Evolutionary conservation across 257 asterid species (phyloP).

Genomic region (Lantana camara): DNA sequence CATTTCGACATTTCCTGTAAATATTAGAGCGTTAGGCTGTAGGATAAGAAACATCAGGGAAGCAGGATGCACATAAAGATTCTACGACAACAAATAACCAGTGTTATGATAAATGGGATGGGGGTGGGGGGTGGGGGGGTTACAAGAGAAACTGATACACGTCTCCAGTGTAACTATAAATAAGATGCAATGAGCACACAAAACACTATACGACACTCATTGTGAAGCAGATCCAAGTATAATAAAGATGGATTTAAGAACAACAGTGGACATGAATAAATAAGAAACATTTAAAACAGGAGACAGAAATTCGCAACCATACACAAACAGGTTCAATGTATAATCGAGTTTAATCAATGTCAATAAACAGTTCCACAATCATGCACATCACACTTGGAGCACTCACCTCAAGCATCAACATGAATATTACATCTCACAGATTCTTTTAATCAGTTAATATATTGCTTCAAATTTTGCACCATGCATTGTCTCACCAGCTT

Average conservation of each 20-base stretch:
- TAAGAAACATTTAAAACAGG: background rate
- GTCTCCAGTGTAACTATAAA: constrained; percentile 6
- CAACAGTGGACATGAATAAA: background rate
- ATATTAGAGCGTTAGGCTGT: constrained; percentile 25
- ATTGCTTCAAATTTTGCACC: constrained; percentile 13
- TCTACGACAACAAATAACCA: constrained; percentile 18
- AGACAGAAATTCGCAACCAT: background rate
- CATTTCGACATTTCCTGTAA: constrained; percentile 74
- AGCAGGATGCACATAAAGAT: background rate
- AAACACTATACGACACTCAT: constrained; percentile 10
- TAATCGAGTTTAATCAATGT: constrained; percentile 5
- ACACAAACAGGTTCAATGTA: constrained; percentile 16
- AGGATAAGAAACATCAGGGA: constrained; percentile 29
- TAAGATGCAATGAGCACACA: constrained; percentile 14
- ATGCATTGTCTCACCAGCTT: background rate
- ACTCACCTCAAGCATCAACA: background rate
- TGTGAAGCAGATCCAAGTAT: background rate
- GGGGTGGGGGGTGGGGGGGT: too few relatives aligned
- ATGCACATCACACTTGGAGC: background rate
- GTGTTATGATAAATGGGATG: constrained; percentile 3
- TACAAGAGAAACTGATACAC: constrained; percentile 8
- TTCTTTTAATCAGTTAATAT: background rate
- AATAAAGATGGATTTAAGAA: constrained; percentile 2
- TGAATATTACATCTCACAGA: background rate
- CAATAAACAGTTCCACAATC: constrained; percentile 11